phyloP scores from a whole-genome alignment of 2,329 filamentous ascomycete genomes.

The Monilinia laxa region DNA sequence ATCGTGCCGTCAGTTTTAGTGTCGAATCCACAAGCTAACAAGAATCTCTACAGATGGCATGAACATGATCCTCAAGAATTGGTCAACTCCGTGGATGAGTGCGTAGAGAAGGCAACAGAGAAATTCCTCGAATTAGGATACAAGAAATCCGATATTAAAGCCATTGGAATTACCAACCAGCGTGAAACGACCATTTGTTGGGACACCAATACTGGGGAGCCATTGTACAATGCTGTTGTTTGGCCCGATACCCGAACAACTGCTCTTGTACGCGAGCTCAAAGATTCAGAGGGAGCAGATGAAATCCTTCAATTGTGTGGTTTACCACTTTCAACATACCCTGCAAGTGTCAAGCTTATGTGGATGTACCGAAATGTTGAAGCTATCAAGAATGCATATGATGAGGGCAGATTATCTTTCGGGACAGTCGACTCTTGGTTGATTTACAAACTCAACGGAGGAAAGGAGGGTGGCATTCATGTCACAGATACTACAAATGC shows the following conservation, averaged over 20 bases:
- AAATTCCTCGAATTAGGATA: conserved; percentile 68
- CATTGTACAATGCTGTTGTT: conserved; percentile 77
- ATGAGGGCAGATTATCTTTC: conserved; percentile 69
- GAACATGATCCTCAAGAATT: conserved; percentile 80
- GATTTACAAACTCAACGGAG: conserved; percentile 75
- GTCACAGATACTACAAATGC: conserved; percentile 81
- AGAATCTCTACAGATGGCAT: conserved; percentile 64
- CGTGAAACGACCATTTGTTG: conserved; percentile 79
- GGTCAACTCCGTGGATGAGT: conserved; percentile 67
- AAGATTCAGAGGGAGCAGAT: conserved; percentile 63
- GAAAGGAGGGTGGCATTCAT: conserved; percentile 61
- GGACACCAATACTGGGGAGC: conserved; percentile 74
- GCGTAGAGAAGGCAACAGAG: conserved; percentile 71
- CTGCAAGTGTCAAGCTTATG: conserved; percentile 73
- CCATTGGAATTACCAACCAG: conserved; percentile 64
- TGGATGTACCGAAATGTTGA: conserved; percentile 73
- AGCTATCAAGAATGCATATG: conserved; percentile 67
- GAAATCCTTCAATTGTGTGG: conserved; percentile 68
- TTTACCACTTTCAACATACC: conserved; percentile 78
- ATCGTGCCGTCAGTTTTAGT: not conserved
- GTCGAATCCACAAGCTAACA: conserved; percentile 23
- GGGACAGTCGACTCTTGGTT: conserved; percentile 82
- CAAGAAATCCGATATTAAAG: conserved; percentile 65
- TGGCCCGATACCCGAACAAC: conserved; percentile 82
- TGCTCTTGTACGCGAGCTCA: conserved; percentile 70